Evolutionary conservation across 441 rosid species (phyloP), one percentile per base, ranked within the genome.

Genomic region (Bruguiera hainesii): DNA sequence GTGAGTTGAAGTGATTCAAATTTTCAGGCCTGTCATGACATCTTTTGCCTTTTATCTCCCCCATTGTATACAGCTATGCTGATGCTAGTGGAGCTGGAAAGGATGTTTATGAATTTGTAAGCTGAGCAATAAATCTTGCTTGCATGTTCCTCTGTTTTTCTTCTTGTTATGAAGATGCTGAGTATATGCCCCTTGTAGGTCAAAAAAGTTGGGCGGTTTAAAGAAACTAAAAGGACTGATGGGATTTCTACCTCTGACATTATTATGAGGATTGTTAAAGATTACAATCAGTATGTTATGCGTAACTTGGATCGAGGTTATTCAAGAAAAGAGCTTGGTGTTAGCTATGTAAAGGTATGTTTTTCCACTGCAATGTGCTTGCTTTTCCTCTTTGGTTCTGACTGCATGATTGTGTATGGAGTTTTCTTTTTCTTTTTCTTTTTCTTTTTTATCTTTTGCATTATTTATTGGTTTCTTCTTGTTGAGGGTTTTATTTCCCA

Each of bases 101-200:
- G 1, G 97, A 89, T 81, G 97, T 91, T 61, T 89, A 91, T 77
- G 94, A 91, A 79, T 91, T 86, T 66, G 97, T 91, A 80, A 87
- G 92, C 60, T 68, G n/a, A 30, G n/a, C 63, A 52, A 25, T 28
- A 48, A 63, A 53, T 63, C 7, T 31, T 75, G 66, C 49, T 46
- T 16, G 2, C 15, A 59, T 29, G 71, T 49, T 18, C 50, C 29
- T 46, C 20, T 10, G 21, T 16, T 58, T 58, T 71, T 50, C 9
- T 69, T 66, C 26, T 15, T 50, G 26, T 48, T 39, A 10, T 23
- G 60, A 6, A 37, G 61, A 62, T 66, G 26, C 26, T 16, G 30
- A 16, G 51, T 48, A 3, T 55, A 50, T 15, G 20, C 61, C 55
- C 48, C 37, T 31, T 49, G 7, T 76, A 83, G 90, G 90, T 85